phyloP scores from a whole-genome alignment of 495 filamentous ascomycete genomes.

The Penicillium longicatenatum region DNA sequence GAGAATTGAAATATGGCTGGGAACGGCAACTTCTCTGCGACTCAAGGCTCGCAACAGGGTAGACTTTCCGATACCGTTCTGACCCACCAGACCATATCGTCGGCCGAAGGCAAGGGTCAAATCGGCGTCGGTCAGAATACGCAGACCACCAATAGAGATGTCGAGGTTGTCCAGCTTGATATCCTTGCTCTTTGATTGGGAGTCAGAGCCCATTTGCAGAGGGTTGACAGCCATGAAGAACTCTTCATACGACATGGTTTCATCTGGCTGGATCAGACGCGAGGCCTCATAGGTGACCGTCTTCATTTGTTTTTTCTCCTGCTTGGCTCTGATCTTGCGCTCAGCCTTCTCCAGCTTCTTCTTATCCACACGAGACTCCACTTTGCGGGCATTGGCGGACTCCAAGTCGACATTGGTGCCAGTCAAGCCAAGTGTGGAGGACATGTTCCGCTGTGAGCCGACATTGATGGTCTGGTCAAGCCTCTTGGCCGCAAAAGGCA shows the following conservation, averaged over 20 bases:
- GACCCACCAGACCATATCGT: constrained; percentile 94
- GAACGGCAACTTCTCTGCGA: constrained; percentile 89
- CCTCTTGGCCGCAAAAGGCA: constrained; percentile 74
- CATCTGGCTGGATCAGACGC: constrained; percentile 75
- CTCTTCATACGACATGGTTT: constrained; percentile 95
- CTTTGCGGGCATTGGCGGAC: constrained; percentile 85
- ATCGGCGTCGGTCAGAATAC: constrained; percentile 87
- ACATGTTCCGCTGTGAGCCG: constrained; percentile 89
- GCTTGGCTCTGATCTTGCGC: constrained; percentile 95
- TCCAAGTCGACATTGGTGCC: constrained; percentile 87
- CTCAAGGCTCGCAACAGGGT: constrained; percentile 90
- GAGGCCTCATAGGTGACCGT: constrained; percentile 98
- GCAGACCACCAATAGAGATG: constrained; percentile 83
- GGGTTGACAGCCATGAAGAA: constrained; percentile 99
- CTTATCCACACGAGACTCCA: constrained; percentile 94
- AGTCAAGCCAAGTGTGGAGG: constrained; percentile 87
- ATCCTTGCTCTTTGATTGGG: constrained; percentile 89
- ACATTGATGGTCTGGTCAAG: constrained; percentile 97
- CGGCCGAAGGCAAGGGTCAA: constrained; percentile 91
- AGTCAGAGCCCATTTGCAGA: constrained; percentile 78
- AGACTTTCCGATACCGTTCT: constrained; percentile 99
- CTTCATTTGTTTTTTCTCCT: constrained; percentile 97
- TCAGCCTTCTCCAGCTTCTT: constrained; percentile 99
- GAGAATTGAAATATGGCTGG: constrained; percentile 96
- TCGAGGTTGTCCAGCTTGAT: constrained; percentile 97